These are phyloP conservation scores for Candida labiduridarum DNA, from an alignment of 1,139 yeast species.

Conservation along the genomic window DNA sequence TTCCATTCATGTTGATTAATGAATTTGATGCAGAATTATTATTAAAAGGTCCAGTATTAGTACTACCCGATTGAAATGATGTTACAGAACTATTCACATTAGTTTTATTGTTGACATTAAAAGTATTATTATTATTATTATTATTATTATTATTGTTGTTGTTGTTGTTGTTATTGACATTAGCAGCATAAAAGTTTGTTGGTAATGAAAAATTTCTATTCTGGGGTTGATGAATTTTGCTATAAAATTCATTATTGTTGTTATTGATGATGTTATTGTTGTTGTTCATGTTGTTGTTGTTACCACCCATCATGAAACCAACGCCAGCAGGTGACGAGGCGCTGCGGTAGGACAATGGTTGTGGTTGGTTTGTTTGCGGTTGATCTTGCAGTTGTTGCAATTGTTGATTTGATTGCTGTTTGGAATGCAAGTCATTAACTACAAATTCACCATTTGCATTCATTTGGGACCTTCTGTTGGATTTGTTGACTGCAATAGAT, in stretches of 20 bases:
- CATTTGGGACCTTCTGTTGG: constrained; percentile 23
- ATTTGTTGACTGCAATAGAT: constrained; percentile 4
- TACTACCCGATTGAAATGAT: constrained; percentile 10
- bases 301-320: constrained; percentile 3
- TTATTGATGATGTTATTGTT: background rate
- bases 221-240: constrained; percentile 10
- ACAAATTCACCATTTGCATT: constrained; percentile 37
- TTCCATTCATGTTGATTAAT: constrained; percentile 8
- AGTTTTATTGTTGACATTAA: constrained; percentile 8
- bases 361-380: constrained; percentile 2
- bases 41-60: constrained; percentile 8
- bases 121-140: constrained; percentile 6
- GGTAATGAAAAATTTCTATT: constrained; percentile 16
- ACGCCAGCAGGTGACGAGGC: constrained; percentile 11
- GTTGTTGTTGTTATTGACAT: constrained; percentile 9
- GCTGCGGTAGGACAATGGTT: constrained; percentile 7
- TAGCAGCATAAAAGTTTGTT: constrained; percentile 13
- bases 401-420: constrained; percentile 4
- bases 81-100: constrained; percentile 12
- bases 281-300: background rate
- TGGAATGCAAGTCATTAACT: constrained; percentile 13
- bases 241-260: constrained; percentile 6
- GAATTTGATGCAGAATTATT: constrained; percentile 12
- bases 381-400: constrained; percentile 5
- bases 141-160: constrained; percentile 3